Percentiles rank a stretch among this genome's conserved stretches.
phyloP scores from a whole-genome alignment of 2,329 filamentous ascomycete genomes.

The Ceratocystis variospora region DNA sequence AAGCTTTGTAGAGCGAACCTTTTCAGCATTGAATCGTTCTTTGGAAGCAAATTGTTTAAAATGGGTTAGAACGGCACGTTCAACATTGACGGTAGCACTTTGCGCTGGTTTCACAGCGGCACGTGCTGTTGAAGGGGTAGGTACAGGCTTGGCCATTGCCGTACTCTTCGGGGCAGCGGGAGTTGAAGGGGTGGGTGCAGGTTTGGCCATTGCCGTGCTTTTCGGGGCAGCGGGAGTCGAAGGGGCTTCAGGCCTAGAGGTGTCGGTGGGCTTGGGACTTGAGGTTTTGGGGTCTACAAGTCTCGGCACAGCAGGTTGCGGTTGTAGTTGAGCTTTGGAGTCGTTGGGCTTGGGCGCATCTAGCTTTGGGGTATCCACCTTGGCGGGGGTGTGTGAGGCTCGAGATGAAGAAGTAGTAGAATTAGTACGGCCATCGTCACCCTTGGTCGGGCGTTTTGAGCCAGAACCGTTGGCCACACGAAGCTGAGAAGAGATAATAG shows the following conservation, averaged over 20 bases:
- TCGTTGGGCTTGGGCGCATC: slow-evolving; percentile 11
- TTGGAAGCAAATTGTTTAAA: slow-evolving; percentile 51
- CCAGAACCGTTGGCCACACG: slow-evolving; percentile 9
- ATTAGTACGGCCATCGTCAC: slow-evolving; percentile 1
- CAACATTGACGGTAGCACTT: slow-evolving; percentile 47
- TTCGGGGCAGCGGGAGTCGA: slow-evolving; percentile 20
- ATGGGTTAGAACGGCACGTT: slow-evolving; percentile 45
- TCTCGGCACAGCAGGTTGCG: slow-evolving; percentile 24
- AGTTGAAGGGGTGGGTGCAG: slow-evolving; percentile 1
- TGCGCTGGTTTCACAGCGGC: slow-evolving; percentile 27
- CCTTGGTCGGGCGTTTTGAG: slow-evolving; percentile 12
- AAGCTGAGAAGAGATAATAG: slow-evolving; percentile 80
- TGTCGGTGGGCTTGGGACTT: slow-evolving; percentile 19
- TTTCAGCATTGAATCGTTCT: slow-evolving; percentile 42
- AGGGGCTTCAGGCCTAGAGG: slow-evolving; percentile 23
- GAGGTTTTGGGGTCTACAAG: slow-evolving; percentile 23
- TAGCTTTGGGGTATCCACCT: slow-evolving; percentile 11
- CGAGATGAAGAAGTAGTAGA: slow-evolving; percentile 9
- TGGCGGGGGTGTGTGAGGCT: slow-evolving; percentile 10
- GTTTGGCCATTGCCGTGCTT: slow-evolving; percentile 1
- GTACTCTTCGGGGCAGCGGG: neutral
- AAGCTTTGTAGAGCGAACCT: slow-evolving; percentile 42
- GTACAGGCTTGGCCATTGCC: slow-evolving; percentile 17
- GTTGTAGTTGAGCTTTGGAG: slow-evolving; percentile 1
- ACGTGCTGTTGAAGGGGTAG: slow-evolving; percentile 5